Base-by-base conservation (phyloP, 2,329 filamentous ascomycete species). In the Alternaria sp. region DNA sequence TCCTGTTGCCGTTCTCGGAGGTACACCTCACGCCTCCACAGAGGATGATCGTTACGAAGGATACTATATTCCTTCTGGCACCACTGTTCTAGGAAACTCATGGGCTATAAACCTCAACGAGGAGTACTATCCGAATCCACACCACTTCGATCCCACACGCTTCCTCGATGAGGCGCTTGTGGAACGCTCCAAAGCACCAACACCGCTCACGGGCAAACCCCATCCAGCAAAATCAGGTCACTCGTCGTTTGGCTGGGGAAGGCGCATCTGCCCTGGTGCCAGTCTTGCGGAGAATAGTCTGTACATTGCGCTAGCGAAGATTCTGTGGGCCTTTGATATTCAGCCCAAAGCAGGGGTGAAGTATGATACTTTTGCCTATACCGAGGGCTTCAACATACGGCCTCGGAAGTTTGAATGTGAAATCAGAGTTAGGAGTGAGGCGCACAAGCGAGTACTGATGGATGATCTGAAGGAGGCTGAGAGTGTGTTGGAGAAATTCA, bases 41-140 rank as follows among this genome's bases (percentile, higher is more conserved):
- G 77, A 81, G 28, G 83, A 86, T 45, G 84, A 86, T 57, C 70
- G 74, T 12, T 86, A 84, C 66, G 78, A 80, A 44, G 83, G 82
- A 16, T 85, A 82, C 64, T 72, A 78, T 14, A 84, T 86, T 25
- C 84, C 85, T 3, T 77, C 80, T 3, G 83, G 81, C 0, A 84
- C 84, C 0, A 81, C 79, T 0, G 73, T 87, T 0, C 60, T 83
- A 1, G 77, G 77, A 9, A 83, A 83, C 62, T 78, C 79, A 2
- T 83, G 81, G 80, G 76, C 75, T 2, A 82, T 84, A 41, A 78
- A 81, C 49, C 74, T 78, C 55, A 80, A 82, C 57, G 74, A 76
- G 12, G 74, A 74, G 14, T 79, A 79, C 48, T 83, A 80, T 52
- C 73, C 75, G 0, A 72, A 77, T 8, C 79, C 81, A 0, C 75